Conservation (phyloP, 2,329 filamentous ascomycete species). For the Beauveria varroae region DNA sequence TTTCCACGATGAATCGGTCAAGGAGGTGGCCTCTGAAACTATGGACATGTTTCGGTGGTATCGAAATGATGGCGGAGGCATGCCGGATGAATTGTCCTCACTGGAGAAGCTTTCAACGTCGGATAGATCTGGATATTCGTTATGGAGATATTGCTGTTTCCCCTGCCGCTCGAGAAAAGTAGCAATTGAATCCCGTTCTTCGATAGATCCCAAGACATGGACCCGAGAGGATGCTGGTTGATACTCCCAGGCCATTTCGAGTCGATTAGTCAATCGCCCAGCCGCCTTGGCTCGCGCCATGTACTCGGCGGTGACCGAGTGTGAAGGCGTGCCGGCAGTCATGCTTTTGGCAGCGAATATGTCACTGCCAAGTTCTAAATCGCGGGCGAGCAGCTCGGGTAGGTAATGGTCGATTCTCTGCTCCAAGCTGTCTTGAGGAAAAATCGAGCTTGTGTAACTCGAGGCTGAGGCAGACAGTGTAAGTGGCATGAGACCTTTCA, state of each 20-base stretch:
- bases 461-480: slow-evolving; percentile 24
- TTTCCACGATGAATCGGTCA: slow-evolving; percentile 23
- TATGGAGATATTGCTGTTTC: background rate
- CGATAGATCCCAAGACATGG: slow-evolving; percentile 26
- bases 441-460: slow-evolving; percentile 16
- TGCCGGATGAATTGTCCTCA: slow-evolving; percentile 24
- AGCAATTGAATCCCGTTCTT: slow-evolving; percentile 28
- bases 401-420: slow-evolving; percentile 36
- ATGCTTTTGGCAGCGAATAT: slow-evolving; percentile 44
- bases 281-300: slow-evolving; percentile 13
- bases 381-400: slow-evolving; percentile 47
- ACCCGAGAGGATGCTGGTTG: slow-evolving; percentile 23
- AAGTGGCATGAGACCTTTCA: slow-evolving; percentile 32
- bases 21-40: slow-evolving; percentile 29
- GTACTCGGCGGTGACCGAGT: slow-evolving; percentile 26
- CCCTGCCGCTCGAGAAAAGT: slow-evolving; percentile 24
- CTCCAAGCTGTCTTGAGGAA: slow-evolving; percentile 22
- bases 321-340: slow-evolving; percentile 42
- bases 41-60: slow-evolving; percentile 26
- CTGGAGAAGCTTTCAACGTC: slow-evolving; percentile 26
- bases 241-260: slow-evolving; percentile 20
- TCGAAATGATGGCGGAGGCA: slow-evolving; percentile 26
- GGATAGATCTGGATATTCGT: slow-evolving; percentile 21
- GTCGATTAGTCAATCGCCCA: slow-evolving; percentile 15
- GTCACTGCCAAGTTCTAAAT: slow-evolving; percentile 41